phyloP scores from a whole-genome alignment of 23 red algal genomes.

The Gracilaria gracilis region DNA sequence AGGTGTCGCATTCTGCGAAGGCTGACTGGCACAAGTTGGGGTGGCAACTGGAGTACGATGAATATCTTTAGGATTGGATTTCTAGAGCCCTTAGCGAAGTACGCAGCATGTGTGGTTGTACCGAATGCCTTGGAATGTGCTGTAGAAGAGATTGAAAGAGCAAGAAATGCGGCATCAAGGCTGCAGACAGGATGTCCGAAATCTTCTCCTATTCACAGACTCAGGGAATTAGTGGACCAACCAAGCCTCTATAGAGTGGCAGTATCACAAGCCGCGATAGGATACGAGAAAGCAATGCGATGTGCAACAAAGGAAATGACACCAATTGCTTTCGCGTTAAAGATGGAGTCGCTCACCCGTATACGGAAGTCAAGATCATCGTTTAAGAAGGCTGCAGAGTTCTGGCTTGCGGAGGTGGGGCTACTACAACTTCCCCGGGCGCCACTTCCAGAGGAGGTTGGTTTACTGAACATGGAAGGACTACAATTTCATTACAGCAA shows the following conservation, averaged over 20 bases:
- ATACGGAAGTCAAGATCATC: background rate
- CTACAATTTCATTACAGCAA: background rate
- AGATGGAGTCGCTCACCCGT: background rate
- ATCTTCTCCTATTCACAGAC: background rate
- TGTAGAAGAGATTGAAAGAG: background rate
- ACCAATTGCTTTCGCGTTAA: background rate
- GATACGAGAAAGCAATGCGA: conserved; percentile 2
- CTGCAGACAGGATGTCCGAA: background rate
- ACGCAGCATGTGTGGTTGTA: background rate
- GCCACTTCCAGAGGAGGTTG: background rate
- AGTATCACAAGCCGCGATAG: too few species aligned
- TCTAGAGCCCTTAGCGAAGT: background rate
- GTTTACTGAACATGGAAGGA: background rate
- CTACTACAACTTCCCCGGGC: background rate
- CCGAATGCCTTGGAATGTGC: background rate
- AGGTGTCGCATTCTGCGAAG: background rate
- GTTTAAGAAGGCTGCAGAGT: background rate
- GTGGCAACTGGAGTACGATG: background rate
- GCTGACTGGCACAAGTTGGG: background rate
- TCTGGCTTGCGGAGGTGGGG: background rate
- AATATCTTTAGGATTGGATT: background rate
- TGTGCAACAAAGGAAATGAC: background rate
- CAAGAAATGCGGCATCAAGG: background rate
- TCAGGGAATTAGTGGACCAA: background rate
- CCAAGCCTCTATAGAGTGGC: too few species aligned